phyloP scores from a whole-genome alignment of 345 rosid genomes.

The Hevea brasiliensis region DNA sequence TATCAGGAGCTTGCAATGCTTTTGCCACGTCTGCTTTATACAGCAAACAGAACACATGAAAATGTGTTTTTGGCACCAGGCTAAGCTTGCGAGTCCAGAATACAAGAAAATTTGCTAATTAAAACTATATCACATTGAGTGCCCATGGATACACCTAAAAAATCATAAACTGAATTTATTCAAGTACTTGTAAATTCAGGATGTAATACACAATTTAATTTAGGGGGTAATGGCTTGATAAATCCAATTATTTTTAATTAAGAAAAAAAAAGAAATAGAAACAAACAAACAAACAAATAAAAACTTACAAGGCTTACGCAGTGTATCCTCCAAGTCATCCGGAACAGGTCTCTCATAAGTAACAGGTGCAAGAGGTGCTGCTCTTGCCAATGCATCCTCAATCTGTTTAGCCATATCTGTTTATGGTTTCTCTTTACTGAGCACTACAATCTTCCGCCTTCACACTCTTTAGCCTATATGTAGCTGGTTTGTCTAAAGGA shows the following conservation, averaged over 20 bases:
- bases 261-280: background rate
- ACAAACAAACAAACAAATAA: background rate
- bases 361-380: conserved; percentile 73
- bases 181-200: no score
- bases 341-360: conserved; percentile 62
- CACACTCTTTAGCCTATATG: no score
- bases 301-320: conserved; percentile 72
- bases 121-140: no score
- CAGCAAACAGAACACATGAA: background rate
- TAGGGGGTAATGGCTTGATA: no score
- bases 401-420: conserved; percentile 21
- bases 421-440: no score
- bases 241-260: background rate
- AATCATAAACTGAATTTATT: no score
- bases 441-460: no score
- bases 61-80: no score
- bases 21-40: conserved; percentile 59
- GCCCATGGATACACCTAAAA: no score
- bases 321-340: conserved; percentile 55
- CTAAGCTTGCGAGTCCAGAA: no score
- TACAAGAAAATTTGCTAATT: background rate
- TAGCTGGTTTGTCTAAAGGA: no score
- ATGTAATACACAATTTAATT: no score
- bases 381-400: conserved; percentile 54
- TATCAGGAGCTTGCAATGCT: conserved; percentile 71